A percentile compares a stretch with the other conserved stretches of the same genome.
phyloP scores from a whole-genome alignment of 2,329 filamentous ascomycete genomes.

The Talaromyces sp. region DNA sequence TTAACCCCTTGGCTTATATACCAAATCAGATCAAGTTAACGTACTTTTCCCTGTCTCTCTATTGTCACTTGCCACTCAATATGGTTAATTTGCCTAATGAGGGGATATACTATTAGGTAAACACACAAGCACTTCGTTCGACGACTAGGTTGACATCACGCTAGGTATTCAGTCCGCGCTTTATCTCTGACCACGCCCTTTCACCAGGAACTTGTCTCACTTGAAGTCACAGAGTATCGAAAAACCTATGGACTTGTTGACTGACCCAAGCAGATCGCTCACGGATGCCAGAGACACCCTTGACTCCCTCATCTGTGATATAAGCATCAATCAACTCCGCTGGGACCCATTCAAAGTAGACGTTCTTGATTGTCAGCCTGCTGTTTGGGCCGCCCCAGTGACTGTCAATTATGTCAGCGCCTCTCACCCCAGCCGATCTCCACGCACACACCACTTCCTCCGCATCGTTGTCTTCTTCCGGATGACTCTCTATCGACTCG shows the following conservation, averaged over 20 bases:
- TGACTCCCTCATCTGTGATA: slow-evolving; percentile 51
- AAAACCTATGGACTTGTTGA: slow-evolving; percentile 39
- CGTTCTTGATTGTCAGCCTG: slow-evolving; percentile 35
- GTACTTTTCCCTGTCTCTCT: background rate
- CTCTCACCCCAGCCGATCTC: slow-evolving; percentile 26
- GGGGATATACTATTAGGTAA: background rate
- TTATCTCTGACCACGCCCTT: background rate
- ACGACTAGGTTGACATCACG: background rate
- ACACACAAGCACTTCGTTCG: too few relatives aligned
- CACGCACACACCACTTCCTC: slow-evolving; percentile 49
- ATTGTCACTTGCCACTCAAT: background rate
- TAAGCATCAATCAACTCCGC: slow-evolving; percentile 49
- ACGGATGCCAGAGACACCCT: slow-evolving; percentile 37
- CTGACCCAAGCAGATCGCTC: slow-evolving; percentile 36
- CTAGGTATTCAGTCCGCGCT: background rate
- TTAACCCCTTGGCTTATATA: background rate
- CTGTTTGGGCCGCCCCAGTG: slow-evolving; percentile 15
- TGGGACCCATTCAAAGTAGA: slow-evolving; percentile 60
- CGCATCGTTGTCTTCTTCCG: slow-evolving; percentile 49
- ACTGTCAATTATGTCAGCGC: slow-evolving; percentile 18
- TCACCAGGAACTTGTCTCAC: too few relatives aligned
- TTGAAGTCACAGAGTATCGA: slow-evolving; percentile 35
- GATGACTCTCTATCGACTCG: slow-evolving; percentile 36
- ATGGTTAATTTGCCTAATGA: background rate
- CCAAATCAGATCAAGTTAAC: background rate